A percentile compares a stretch with the other conserved stretches of the same genome.
Evolutionary conservation across 2,329 filamentous ascomycete genomes (phyloP).

Genomic region (Sporothrix phasma): DNA sequence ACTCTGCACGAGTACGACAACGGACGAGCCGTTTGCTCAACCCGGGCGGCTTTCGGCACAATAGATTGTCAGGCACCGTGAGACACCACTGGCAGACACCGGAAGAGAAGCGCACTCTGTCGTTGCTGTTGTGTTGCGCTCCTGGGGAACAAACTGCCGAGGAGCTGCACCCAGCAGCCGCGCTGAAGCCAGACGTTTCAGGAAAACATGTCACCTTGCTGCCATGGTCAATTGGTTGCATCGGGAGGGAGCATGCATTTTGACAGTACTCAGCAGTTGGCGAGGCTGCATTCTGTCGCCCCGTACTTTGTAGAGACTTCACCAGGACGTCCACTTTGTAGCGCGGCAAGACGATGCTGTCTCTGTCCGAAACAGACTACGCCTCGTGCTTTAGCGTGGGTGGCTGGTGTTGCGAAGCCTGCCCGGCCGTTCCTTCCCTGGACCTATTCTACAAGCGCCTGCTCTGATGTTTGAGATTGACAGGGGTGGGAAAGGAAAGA

Average conservation of each 20-base stretch:
- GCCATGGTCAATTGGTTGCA: background rate
- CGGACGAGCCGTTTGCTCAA: background rate
- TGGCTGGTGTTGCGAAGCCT: background rate
- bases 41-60: background rate
- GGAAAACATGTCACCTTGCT: background rate
- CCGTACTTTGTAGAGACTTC: too few species aligned
- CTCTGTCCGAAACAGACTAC: background rate
- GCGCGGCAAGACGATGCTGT: background rate
- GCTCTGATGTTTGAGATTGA: background rate
- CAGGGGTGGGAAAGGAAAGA: background rate
- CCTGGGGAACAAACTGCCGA: background rate
- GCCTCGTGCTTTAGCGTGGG: background rate
- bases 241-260: background rate
- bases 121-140: background rate
- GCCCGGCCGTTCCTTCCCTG: background rate
- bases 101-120: background rate
- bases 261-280: background rate
- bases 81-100: background rate
- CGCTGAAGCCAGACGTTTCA: background rate
- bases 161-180: background rate
- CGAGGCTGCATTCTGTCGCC: background rate
- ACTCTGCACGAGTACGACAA: background rate
- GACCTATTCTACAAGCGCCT: background rate
- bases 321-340: too few species aligned
- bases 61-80: background rate